Base-by-base conservation (phyloP, 2,329 filamentous ascomycete species). In the Phoma sp. region DNA sequence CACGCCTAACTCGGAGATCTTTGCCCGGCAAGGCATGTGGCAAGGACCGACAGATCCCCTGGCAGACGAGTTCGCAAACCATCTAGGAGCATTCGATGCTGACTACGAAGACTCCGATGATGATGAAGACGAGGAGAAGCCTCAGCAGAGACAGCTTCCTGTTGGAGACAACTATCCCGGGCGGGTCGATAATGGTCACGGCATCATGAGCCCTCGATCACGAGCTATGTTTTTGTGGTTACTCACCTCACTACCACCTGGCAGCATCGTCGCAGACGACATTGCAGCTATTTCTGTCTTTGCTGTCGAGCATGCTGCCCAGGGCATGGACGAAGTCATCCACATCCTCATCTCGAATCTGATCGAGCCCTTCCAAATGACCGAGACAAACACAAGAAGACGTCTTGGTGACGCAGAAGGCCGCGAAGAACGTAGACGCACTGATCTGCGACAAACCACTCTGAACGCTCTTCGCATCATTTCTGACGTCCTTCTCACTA, bases 281-380 rank as follows among this genome's bases (percentile, higher is more conserved):
- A 85, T 98, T 38, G 93, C 92, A 1, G 84, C 92, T 5, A 82
- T 97, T 2, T 93, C 93, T 1, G 84, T 89, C 3, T 97, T 98
- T 75, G 93, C 93, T 11, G 92, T 98, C 50, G 88, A 88, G 2
- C 92, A 98, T 71, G 90, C 92, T 1, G 91, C 89, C 32, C 83
- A 87, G 17, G 95, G 93, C 14, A 90, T 91, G 11, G 90, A 96
- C 60, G 95, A 98, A 77, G 88, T 97, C 29, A 92, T 96, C n/a
- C 85, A 93, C 42, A 85, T 96, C 76, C 87, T 98, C 30, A 84
- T 96, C 0, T 83, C 87, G 1, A 98, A 99, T 66, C 82, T 98
- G 28, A 82, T 89, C 54, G 85, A 83, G 45, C 95, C 95, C 0
- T 86, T 96, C 53, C 84, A 87, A 5, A 85, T 88, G 61, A 91